A percentile compares a stretch with the other conserved stretches of the same genome.
These are phyloP conservation scores for Rhizopogon sp. DNA, from an alignment of 768 basidiomycete species.

Conservation along the genomic window DNA sequence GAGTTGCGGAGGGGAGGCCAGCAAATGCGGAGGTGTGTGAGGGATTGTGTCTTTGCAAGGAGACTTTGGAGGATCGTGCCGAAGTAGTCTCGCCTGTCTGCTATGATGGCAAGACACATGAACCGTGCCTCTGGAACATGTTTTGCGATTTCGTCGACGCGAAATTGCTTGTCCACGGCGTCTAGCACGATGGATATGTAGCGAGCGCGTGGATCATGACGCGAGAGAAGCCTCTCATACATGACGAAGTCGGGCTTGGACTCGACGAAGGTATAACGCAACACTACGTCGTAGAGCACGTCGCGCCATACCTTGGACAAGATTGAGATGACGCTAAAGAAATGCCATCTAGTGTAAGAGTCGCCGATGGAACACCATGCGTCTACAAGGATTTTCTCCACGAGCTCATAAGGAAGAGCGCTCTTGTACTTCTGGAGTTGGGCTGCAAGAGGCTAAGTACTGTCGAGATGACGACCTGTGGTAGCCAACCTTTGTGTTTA, in stretches of 20 bases:
- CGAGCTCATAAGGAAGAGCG: constrained; percentile 1
- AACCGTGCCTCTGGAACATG: not conserved
- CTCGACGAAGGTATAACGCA: constrained; percentile 2
- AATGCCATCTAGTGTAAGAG: not conserved
- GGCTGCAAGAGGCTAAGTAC: not conserved
- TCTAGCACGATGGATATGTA: not conserved
- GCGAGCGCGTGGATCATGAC: not conserved
- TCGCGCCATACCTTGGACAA: constrained; percentile 2
- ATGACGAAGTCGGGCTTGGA: not conserved
- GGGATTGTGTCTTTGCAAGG: not conserved
- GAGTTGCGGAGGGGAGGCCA: constrained; percentile 2
- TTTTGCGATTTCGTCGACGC: not conserved
- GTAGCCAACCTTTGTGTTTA: not conserved
- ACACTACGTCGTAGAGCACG: constrained; percentile 1
- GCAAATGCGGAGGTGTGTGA: constrained; percentile 3
- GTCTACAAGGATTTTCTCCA: not conserved
- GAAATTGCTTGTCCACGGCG: not conserved
- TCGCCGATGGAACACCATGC: constrained; percentile 1
- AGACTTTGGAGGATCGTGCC: not conserved
- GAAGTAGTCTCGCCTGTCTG: constrained; percentile 1
- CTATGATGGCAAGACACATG: not conserved
- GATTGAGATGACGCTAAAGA: not conserved
- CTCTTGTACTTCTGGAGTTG: not conserved
- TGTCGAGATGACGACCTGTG: not conserved
- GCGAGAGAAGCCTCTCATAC: not conserved